phyloP scores from a whole-genome alignment of 2,329 filamentous ascomycete genomes.

The Chaetomium strumarium region DNA sequence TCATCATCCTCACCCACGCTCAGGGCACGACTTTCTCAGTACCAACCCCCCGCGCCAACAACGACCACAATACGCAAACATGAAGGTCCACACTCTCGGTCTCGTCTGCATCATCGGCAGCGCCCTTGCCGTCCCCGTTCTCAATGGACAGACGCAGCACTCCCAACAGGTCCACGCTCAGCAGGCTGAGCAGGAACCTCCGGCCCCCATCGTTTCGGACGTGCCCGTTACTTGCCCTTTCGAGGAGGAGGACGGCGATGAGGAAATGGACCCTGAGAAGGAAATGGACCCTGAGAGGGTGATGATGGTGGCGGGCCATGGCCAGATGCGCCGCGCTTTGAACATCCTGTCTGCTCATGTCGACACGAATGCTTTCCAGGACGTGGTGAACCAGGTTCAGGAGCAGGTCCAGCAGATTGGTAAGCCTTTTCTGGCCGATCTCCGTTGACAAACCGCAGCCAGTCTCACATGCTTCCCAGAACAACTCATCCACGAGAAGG shows the following conservation, averaged over 20 bases:
- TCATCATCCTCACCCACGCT: background rate
- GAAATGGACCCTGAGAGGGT: background rate
- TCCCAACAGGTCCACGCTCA: background rate
- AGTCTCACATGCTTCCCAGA: slow-evolving; percentile 4
- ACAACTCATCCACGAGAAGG: slow-evolving; percentile 9
- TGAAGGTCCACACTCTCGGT: slow-evolving; percentile 19
- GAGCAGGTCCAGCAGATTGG: slow-evolving; percentile 15
- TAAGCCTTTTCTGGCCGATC: background rate
- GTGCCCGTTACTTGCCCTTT: background rate
- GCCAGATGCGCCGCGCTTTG: background rate
- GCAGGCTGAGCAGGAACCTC: background rate
- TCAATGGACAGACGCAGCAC: slow-evolving; percentile 6
- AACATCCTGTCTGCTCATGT: background rate
- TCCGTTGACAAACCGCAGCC: background rate
- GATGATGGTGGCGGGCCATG: slow-evolving; percentile 3
- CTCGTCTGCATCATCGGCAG: slow-evolving; percentile 17
- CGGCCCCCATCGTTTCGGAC: background rate
- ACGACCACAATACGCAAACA: slow-evolving; percentile 10
- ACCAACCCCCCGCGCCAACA: background rate
- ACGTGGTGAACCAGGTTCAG: slow-evolving; percentile 14
- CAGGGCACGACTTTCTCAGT: background rate
- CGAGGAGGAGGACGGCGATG: background rate
- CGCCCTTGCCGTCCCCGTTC: slow-evolving; percentile 17
- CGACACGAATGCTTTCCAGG: slow-evolving; percentile 5
- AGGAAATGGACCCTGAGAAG: background rate